phyloP scores from a whole-genome alignment of 116 monocot genomes.

The Thalassia testudinum region DNA sequence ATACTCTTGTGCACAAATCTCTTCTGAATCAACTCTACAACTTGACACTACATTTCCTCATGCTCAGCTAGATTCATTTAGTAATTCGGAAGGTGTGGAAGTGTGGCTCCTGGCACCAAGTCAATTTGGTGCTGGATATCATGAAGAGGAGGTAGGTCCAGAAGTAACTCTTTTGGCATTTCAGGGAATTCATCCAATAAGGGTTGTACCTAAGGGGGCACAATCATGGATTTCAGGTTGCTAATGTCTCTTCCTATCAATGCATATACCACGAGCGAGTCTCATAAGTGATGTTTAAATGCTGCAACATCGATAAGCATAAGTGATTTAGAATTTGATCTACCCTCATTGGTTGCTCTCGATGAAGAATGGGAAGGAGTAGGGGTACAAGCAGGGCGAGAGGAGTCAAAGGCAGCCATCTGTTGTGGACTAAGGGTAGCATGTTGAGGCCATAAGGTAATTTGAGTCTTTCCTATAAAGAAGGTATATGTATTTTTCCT shows the following conservation, averaged over 20 bases:
- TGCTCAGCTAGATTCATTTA: not conserved
- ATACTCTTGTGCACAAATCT: not conserved
- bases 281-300: not conserved
- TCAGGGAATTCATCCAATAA: too few relatives aligned
- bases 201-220: not conserved
- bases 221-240: not conserved
- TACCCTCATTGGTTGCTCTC: not conserved
- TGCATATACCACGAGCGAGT: too few relatives aligned
- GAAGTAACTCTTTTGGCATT: not conserved
- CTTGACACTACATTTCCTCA: not conserved
- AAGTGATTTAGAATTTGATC: not conserved
- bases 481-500: not conserved
- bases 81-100: conserved; percentile 5
- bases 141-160: not conserved
- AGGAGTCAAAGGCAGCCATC: not conserved
- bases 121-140: conserved; percentile 10
- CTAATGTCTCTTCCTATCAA: not conserved
- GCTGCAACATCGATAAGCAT: not conserved
- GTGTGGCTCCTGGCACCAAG: not conserved
- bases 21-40: not conserved
- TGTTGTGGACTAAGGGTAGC: not conserved
- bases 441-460: not conserved
- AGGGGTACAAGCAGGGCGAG: not conserved
- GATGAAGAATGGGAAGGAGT: too few relatives aligned
- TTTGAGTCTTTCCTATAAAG: not conserved